A percentile compares a stretch with the other conserved stretches of the same genome.
Evolutionary conservation across 1,284 basidiomycete genomes (phyloP).

Genomic region (Naganishia sp.): DNA sequence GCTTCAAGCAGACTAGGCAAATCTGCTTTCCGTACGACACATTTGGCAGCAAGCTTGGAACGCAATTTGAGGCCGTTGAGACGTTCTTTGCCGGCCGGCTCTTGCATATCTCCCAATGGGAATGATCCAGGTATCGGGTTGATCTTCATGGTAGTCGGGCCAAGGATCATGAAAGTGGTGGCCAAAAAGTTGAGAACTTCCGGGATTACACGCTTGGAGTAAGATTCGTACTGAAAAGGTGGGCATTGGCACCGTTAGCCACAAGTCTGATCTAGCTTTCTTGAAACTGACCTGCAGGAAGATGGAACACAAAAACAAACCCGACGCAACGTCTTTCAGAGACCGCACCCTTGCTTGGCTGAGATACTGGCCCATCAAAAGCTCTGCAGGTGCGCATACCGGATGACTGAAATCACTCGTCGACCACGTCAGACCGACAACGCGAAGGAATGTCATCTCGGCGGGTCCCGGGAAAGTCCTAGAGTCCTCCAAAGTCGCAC

Average conservation of each 20-base stretch:
- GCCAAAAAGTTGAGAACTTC: slow-evolving; percentile 84
- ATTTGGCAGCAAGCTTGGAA: slow-evolving; percentile 31
- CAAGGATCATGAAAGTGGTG: slow-evolving; percentile 70
- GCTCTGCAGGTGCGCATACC: slow-evolving; percentile 79
- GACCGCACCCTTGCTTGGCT: slow-evolving; percentile 77
- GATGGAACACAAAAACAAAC: slow-evolving; percentile 84
- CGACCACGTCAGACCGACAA: slow-evolving; percentile 83
- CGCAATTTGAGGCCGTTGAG: slow-evolving; percentile 13
- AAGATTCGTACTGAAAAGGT: slow-evolving; percentile 68
- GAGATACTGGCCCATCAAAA: slow-evolving; percentile 91
- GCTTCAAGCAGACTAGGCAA: slow-evolving; percentile 37
- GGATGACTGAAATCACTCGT: slow-evolving; percentile 92
- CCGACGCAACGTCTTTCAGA: slow-evolving; percentile 73
- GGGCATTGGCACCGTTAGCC: slow-evolving; percentile 19
- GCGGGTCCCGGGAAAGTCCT: slow-evolving; percentile 86
- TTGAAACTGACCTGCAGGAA: slow-evolving; percentile 57
- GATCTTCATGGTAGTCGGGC: slow-evolving; percentile 55
- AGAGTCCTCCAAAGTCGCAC: slow-evolving; percentile 64
- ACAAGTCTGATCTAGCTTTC: background rate
- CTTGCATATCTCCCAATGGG: slow-evolving; percentile 69
- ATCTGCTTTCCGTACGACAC: slow-evolving; percentile 37
- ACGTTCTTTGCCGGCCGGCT: slow-evolving; percentile 28
- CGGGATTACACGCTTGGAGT: slow-evolving; percentile 85
- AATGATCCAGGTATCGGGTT: slow-evolving; percentile 63
- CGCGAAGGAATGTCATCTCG: slow-evolving; percentile 78